phyloP scores from a whole-genome alignment of 352 stramenopile genomes.

The Globisporangium cederbergense region DNA sequence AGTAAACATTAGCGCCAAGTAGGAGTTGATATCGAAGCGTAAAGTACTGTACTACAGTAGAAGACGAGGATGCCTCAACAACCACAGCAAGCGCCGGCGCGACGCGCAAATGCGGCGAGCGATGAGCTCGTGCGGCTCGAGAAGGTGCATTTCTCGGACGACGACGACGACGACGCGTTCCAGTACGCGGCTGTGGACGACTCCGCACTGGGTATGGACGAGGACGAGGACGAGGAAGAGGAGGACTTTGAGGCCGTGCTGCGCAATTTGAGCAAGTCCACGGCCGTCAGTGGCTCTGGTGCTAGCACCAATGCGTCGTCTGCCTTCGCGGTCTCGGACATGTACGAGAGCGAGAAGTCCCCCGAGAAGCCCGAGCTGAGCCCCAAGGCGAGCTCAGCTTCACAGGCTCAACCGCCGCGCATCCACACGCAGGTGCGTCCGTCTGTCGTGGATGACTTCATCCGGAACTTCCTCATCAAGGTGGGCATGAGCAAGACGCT shows the following conservation, averaged over 20 bases:
- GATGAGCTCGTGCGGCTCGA: constrained; percentile 86
- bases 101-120: constrained; percentile 11
- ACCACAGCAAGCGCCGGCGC: background rate
- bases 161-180: constrained; percentile 83
- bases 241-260: constrained; percentile 84
- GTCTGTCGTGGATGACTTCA: constrained; percentile 92
- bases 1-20: background rate
- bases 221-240: constrained; percentile 59
- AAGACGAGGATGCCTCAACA: constrained; percentile 19
- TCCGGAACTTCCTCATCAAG: constrained; percentile 96
- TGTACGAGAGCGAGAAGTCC: constrained; percentile 9
- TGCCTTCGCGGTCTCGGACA: constrained; percentile 16
- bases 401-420: constrained; percentile 14
- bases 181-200: constrained; percentile 81
- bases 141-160: constrained; percentile 81
- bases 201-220: constrained; percentile 30
- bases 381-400: background rate
- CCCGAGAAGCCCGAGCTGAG: constrained; percentile 16
- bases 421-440: constrained; percentile 74
- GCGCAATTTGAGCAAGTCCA: constrained; percentile 69
- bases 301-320: constrained; percentile 19
- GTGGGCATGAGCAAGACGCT: constrained; percentile 86
- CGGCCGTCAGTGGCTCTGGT: constrained; percentile 23
- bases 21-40: background rate
- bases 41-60: background rate